Evolutionary conservation across 2,329 filamentous ascomycete genomes (phyloP), one percentile per base, ranked within the genome.

Genomic region (Nemania abortiva): DNA sequence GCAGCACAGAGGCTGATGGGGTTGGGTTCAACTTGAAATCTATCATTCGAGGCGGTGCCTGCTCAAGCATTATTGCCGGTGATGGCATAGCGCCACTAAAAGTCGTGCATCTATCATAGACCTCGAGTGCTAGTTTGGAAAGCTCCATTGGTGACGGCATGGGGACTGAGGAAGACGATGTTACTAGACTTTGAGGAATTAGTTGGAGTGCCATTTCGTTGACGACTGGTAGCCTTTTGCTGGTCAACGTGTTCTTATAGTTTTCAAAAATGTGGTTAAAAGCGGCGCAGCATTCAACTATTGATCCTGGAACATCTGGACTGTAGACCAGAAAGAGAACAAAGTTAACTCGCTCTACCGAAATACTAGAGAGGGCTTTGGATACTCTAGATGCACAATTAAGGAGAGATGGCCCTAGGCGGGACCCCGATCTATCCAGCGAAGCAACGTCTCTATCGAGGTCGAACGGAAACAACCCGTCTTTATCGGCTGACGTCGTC

Each of bases 151-250:
- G 87, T 1, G 87, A 84, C 1, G 90, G 87, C n/a, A 92, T 84
- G 1, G 90, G 86, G 15, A 94, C 80, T 1, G 85, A 85, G 1
- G 87, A 86, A 3, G 88, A 83, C 0, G 89, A 91, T 7, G 90
- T 89, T 9, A 96, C 80, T n/a, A 90, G 83, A 65, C 89, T 87
- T 18, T 90, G 84, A 0, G 93, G 91, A 1, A 97, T 82, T 1
- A 97, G 85, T 76, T 97, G 93, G 20, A 97, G 82, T 3, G 94
- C 90, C n/a, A 96, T 77, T 65, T 95, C 92, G 64, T 89, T 90
- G 24, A 82, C 75, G 3, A 83, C 78, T 6, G 81, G 74, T 62
- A 84, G 77, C 66, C 83, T 86, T 68, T 83, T 85, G 55, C 86
- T 86, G 3, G 82, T 79, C 54, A 88, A 77, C 24, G 84, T 76